These are phyloP conservation scores for Myriosclerotinia curreyana DNA, from an alignment of 2,329 filamentous ascomycete species.

Conservation along the genomic window DNA sequence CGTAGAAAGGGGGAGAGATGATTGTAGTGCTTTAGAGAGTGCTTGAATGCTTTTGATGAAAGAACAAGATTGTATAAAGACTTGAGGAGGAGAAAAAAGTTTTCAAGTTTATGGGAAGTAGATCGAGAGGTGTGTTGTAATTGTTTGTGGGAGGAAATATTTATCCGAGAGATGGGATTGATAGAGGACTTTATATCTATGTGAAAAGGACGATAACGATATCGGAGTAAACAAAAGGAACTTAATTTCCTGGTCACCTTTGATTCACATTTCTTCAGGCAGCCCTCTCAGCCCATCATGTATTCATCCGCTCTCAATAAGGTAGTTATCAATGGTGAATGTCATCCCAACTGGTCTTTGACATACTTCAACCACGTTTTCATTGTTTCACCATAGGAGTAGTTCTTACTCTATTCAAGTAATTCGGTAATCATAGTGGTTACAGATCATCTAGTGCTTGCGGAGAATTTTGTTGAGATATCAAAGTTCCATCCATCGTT, in stretches of 20 bases:
- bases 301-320: conserved; percentile 11
- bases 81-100: neutral
- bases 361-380: conserved; percentile 15
- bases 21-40: neutral
- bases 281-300: conserved; percentile 6
- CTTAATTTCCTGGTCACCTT: neutral
- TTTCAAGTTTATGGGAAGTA: neutral
- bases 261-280: neutral
- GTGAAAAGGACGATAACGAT: neutral
- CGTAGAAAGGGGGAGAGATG: neutral
- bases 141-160: conserved; percentile 2
- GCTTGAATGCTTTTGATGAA: neutral
- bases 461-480: conserved; percentile 18
- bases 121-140: neutral
- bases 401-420: conserved; percentile 13
- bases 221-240: conserved; percentile 13
- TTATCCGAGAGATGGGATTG: conserved; percentile 4
- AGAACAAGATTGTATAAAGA: neutral
- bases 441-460: neutral
- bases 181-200: conserved; percentile 1
- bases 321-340: conserved; percentile 16
- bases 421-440: neutral
- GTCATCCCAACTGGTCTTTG: conserved; percentile 13
- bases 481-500: conserved; percentile 13
- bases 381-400: conserved; percentile 19